phyloP scores from a whole-genome alignment of 2,329 filamentous ascomycete genomes.

The Fusarium dlaminii region DNA sequence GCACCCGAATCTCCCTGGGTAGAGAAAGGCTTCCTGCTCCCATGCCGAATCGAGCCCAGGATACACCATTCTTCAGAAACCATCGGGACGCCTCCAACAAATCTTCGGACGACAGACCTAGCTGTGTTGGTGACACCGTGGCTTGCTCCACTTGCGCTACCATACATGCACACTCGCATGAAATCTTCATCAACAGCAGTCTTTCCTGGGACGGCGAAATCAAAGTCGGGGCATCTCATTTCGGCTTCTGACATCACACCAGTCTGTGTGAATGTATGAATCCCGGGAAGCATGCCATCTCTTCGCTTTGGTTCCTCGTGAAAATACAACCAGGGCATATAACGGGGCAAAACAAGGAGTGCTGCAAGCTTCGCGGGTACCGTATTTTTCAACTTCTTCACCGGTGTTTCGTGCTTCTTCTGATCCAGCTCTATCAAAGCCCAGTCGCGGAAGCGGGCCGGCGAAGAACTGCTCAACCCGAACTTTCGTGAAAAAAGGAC shows the following conservation, averaged over 20 bases:
- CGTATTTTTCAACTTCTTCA: accelerated
- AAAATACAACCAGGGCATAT: neutral
- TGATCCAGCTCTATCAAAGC: neutral
- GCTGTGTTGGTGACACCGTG: neutral
- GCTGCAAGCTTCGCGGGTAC: neutral
- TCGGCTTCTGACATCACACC: neutral
- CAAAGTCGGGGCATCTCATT: neutral
- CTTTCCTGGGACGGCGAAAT: accelerated
- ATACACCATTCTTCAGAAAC: slow-evolving; percentile 16
- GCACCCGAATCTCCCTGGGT: neutral
- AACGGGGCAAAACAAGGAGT: neutral
- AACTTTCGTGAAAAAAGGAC: neutral
- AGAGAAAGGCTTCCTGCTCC: accelerated
- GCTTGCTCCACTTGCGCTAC: neutral
- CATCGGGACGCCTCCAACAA: neutral
- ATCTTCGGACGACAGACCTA: neutral
- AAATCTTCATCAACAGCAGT: neutral
- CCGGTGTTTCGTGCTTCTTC: neutral
- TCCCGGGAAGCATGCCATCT: accelerated
- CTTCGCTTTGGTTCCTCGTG: neutral
- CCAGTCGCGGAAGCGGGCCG: neutral
- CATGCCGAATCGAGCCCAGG: neutral
- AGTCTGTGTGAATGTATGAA: neutral
- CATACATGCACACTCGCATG: neutral
- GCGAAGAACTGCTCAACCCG: neutral